Conservation (phyloP, 2,329 filamentous ascomycete species). For the Sclerotinia nivalis region DNA sequence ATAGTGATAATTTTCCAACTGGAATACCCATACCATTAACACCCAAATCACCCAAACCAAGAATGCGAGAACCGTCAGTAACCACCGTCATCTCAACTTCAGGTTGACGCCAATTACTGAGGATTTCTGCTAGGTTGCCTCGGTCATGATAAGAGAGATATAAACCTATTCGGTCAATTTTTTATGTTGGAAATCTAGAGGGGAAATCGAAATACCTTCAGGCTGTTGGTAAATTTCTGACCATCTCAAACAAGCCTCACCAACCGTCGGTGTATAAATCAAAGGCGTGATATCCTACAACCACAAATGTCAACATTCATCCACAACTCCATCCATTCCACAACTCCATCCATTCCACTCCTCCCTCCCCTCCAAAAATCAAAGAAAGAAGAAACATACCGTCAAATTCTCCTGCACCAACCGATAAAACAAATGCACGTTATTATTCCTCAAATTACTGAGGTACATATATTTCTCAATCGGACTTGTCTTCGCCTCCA, state of each 20-base stretch:
- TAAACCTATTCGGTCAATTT: conserved; percentile 46
- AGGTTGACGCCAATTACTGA: conserved; percentile 68
- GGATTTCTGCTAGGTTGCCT: conserved; percentile 63
- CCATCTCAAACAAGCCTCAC: conserved; percentile 73
- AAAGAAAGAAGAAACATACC: conserved; percentile 27
- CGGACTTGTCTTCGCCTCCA: conserved; percentile 35
- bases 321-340: neutral
- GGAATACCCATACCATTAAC: conserved; percentile 83
- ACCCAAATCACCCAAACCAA: conserved; percentile 80
- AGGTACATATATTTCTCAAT: conserved; percentile 41
- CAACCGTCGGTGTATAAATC: conserved; percentile 64
- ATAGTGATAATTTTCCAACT: conserved; percentile 77
- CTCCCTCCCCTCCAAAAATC: neutral
- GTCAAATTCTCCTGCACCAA: conserved; percentile 37
- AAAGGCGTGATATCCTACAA: conserved; percentile 50
- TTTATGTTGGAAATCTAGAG: no score
- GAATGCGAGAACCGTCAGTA: conserved; percentile 65
- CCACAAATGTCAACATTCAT: neutral
- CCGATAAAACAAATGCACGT: conserved; percentile 39
- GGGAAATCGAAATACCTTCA: conserved; percentile 51
- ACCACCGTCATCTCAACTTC: conserved; percentile 60
- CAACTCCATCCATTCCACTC: neutral
- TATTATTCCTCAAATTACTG: conserved; percentile 37
- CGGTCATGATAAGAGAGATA: conserved; percentile 71
- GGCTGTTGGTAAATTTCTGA: conserved; percentile 73